A percentile compares a stretch with the other conserved stretches of the same genome.
These are phyloP conservation scores for Lecanicillium sp. DNA, from an alignment of 2,329 filamentous ascomycete species.

Conservation along the genomic window DNA sequence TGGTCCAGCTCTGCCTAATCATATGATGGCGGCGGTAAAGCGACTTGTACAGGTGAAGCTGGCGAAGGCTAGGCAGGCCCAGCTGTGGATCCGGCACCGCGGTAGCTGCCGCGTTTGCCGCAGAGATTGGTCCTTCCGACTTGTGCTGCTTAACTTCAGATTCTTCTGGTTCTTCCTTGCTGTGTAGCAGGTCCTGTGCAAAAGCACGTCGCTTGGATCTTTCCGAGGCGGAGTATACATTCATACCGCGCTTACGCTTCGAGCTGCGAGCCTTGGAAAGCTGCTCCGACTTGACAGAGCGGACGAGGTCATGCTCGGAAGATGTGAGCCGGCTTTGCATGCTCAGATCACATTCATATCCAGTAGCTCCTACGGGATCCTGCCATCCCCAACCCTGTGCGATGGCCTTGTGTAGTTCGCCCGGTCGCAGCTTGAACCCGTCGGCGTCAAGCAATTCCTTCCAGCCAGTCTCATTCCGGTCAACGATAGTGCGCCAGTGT, in stretches of 20 bases:
- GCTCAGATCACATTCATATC: slow-evolving; percentile 75
- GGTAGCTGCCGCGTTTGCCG: slow-evolving; percentile 73
- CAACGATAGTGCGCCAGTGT: slow-evolving; percentile 83
- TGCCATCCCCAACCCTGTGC: slow-evolving; percentile 97
- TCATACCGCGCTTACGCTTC: slow-evolving; percentile 48
- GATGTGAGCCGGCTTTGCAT: slow-evolving; percentile 42
- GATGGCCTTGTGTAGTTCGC: slow-evolving; percentile 80
- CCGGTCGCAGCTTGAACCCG: slow-evolving; percentile 68
- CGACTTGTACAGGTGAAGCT: slow-evolving; percentile 91
- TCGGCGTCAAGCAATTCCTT: slow-evolving; percentile 83
- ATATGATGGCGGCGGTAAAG: slow-evolving; percentile 88
- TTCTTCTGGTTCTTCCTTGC: slow-evolving; percentile 32
- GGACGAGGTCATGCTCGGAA: slow-evolving; percentile 43
- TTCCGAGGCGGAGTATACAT: slow-evolving; percentile 35
- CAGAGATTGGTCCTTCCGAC: slow-evolving; percentile 77
- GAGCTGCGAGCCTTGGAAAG: slow-evolving; percentile 38
- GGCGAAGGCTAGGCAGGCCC: slow-evolving; percentile 68
- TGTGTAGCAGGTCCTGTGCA: slow-evolving; percentile 34
- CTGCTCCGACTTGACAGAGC: slow-evolving; percentile 30
- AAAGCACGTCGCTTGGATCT: slow-evolving; percentile 46
- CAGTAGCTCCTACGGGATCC: slow-evolving; percentile 65
- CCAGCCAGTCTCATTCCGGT: slow-evolving; percentile 92
- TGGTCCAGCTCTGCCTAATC: slow-evolving; percentile 89
- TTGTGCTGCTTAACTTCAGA: slow-evolving; percentile 39
- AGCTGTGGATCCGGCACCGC: slow-evolving; percentile 76